Conservation (phyloP, 2,329 filamentous ascomycete species). For the Colletotrichum chlorophyti region DNA sequence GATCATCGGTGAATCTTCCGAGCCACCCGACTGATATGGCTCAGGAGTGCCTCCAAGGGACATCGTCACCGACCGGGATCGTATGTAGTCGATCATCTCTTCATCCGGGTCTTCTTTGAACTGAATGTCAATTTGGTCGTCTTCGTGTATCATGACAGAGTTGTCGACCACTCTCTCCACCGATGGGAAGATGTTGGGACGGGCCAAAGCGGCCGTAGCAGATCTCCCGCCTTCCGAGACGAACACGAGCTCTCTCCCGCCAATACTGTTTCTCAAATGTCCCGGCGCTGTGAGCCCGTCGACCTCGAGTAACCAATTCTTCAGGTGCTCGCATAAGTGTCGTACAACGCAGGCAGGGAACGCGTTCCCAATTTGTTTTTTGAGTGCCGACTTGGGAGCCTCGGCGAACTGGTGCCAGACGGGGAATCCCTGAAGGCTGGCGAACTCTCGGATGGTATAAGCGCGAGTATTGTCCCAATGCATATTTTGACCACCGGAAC, state of each 20-base stretch:
- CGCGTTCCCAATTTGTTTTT: constrained; percentile 79
- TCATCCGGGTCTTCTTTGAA: constrained; percentile 5
- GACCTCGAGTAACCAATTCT: constrained; percentile 50
- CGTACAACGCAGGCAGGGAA: constrained; percentile 69
- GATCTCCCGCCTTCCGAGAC: constrained; percentile 11
- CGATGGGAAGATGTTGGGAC: not conserved
- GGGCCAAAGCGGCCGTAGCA: no score
- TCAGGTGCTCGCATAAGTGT: constrained; percentile 56
- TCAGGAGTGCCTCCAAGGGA: not conserved
- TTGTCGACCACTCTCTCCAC: not conserved
- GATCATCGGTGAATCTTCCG: not conserved
- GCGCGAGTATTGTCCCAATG: constrained; percentile 69
- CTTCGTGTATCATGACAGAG: not conserved
- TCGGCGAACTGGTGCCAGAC: constrained; percentile 61
- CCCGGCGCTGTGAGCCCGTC: constrained; percentile 40
- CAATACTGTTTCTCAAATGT: not conserved
- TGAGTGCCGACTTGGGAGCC: constrained; percentile 42
- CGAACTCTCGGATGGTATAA: constrained; percentile 73
- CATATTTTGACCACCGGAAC: constrained; percentile 65
- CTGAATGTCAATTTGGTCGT: constrained; percentile 13
- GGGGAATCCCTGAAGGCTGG: constrained; percentile 75
- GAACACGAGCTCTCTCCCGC: constrained; percentile 12
- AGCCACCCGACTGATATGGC: not conserved
- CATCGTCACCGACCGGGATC: not conserved
- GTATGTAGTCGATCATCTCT: constrained; percentile 8